phyloP scores from a whole-genome alignment of 2,329 filamentous ascomycete species.

The Chrysoporthe deuterocubensis region DNA sequence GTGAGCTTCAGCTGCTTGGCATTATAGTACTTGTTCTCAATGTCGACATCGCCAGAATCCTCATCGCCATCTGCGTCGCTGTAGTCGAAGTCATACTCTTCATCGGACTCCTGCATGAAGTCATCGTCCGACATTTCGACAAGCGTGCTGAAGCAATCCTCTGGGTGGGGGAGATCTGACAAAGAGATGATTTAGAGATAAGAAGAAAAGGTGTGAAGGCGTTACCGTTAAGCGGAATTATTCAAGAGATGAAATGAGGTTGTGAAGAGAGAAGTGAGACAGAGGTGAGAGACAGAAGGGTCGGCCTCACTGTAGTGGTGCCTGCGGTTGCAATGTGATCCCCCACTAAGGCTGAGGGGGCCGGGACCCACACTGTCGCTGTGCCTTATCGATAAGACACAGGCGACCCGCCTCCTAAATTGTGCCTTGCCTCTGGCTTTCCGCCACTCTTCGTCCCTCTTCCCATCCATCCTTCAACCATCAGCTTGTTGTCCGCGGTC shows the following conservation, averaged over 20 bases:
- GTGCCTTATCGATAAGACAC: conserved; percentile 13
- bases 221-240: no score
- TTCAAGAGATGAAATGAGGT: no score
- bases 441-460: conserved; percentile 21
- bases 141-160: neutral
- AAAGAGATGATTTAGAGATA: neutral
- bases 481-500: no score
- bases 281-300: neutral
- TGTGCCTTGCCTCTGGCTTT: neutral
- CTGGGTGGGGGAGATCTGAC: neutral
- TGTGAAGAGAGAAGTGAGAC: neutral
- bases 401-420: neutral
- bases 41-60: conserved; percentile 85
- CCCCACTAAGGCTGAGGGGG: neutral
- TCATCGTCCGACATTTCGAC: conserved; percentile 80
- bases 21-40: conserved; percentile 99
- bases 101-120: conserved; percentile 91
- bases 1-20: conserved; percentile 93
- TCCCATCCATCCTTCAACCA: neutral
- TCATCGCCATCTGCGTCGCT: conserved; percentile 81
- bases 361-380: neutral
- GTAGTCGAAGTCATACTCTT: conserved; percentile 97
- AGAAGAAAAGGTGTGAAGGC: neutral
- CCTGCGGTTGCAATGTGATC: no score
- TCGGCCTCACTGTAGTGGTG: no score